These are phyloP conservation scores for Solanum chilense DNA, from an alignment of 257 asterid genomes.

Conservation along the genomic window DNA sequence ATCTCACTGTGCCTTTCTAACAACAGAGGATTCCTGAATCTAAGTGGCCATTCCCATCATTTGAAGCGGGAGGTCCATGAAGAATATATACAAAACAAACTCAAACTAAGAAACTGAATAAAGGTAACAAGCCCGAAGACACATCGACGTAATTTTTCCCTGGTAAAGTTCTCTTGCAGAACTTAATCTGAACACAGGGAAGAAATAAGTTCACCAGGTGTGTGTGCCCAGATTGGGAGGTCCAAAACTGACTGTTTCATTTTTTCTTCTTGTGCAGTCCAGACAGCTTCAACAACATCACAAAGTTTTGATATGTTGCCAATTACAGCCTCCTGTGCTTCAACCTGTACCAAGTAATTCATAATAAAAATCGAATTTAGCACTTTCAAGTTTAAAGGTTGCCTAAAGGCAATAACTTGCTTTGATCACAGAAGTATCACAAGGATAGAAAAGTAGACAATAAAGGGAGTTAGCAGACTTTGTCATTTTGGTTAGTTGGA, in stretches of 20 bases:
- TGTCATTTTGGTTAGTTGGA: background rate
- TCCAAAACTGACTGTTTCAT: slow-evolving; percentile 30
- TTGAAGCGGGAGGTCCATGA: background rate
- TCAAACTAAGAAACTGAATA: background rate
- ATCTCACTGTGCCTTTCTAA: background rate
- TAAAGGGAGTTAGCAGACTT: background rate
- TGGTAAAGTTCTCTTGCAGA: background rate
- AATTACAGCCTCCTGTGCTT: slow-evolving; percentile 53
- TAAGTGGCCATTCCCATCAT: background rate
- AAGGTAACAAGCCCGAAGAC: background rate
- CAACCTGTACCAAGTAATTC: slow-evolving; percentile 26
- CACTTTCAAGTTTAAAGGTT: background rate
- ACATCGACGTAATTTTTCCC: background rate
- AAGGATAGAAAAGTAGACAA: background rate
- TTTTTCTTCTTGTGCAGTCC: slow-evolving; percentile 46
- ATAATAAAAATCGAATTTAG: background rate
- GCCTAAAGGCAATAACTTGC: background rate
- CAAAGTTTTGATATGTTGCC: slow-evolving; percentile 32
- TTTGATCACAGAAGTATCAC: background rate
- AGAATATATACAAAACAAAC: background rate
- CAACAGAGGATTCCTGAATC: background rate
- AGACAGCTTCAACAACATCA: slow-evolving; percentile 46
- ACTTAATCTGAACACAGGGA: slow-evolving; percentile 33
- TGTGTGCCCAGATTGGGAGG: slow-evolving; percentile 60
- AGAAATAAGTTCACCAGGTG: slow-evolving; percentile 44